These are phyloP conservation scores for Barbatosphaeria neglecta DNA, from an alignment of 495 filamentous ascomycete species.

Conservation along the genomic window DNA sequence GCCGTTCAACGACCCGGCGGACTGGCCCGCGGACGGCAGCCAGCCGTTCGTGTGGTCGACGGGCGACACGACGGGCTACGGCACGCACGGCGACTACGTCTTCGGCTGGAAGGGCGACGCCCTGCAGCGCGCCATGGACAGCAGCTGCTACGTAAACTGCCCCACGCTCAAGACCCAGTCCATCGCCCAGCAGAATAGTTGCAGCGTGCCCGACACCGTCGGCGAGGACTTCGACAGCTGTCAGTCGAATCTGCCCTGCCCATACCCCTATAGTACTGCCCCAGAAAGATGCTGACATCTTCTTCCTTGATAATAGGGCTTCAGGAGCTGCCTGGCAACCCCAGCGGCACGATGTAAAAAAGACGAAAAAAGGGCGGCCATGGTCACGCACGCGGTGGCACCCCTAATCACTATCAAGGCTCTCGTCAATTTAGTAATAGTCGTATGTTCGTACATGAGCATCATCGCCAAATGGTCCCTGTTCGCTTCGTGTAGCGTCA, in stretches of 20 bases:
- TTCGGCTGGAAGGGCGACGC: conserved; percentile 30
- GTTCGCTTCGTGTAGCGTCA: too few species aligned
- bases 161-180: conserved; percentile 26
- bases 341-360: too few species aligned
- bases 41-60: conserved; percentile 35
- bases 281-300: neutral
- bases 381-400: too few species aligned
- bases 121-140: conserved; percentile 27
- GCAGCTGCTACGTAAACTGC: conserved; percentile 23
- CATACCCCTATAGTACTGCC: neutral
- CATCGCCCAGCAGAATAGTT: conserved; percentile 27
- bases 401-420: too few species aligned
- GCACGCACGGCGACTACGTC: conserved; percentile 29
- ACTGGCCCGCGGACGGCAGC: conserved; percentile 28
- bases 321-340: neutral
- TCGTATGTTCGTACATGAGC: too few species aligned
- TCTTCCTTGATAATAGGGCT: neutral
- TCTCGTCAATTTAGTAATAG: too few species aligned
- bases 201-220: conserved; percentile 16
- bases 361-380: too few species aligned
- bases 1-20: conserved; percentile 20
- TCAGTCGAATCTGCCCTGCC: conserved; percentile 4
- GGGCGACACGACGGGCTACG: conserved; percentile 25
- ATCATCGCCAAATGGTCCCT: too few species aligned
- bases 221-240: conserved; percentile 28